A percentile compares a stretch with the other conserved stretches of the same genome.
Evolutionary conservation across 2,329 filamentous ascomycete genomes (phyloP).

Genomic region (Fusarium protoensiforme): DNA sequence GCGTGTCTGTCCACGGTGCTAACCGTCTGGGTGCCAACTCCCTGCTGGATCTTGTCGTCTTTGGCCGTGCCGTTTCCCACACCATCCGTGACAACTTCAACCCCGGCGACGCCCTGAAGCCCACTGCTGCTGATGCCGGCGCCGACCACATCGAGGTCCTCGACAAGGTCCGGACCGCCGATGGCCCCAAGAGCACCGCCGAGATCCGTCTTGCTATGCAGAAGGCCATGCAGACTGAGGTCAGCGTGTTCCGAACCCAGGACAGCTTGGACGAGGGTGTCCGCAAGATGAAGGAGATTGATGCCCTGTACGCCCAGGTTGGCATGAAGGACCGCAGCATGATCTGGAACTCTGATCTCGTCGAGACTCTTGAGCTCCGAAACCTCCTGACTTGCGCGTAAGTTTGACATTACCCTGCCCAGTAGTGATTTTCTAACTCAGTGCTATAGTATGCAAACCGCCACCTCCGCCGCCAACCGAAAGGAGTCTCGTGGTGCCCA

Average conservation of each 20-base stretch:
- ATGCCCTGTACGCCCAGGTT: constrained; percentile 81
- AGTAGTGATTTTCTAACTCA: constrained; percentile 21
- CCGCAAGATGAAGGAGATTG: constrained; percentile 85
- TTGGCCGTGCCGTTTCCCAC: constrained; percentile 96
- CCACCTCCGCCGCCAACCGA: constrained; percentile 87
- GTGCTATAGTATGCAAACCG: constrained; percentile 80
- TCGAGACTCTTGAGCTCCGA: constrained; percentile 94
- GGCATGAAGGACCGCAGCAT: constrained; percentile 98
- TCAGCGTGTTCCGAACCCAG: constrained; percentile 95
- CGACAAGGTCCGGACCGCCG: constrained; percentile 85
- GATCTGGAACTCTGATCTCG: constrained; percentile 99
- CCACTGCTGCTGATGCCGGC: constrained; percentile 85
- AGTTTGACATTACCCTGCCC: constrained; percentile 52
- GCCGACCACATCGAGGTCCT: constrained; percentile 87
- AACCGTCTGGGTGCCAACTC: constrained; percentile 99
- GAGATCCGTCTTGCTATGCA: constrained; percentile 95
- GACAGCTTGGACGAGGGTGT: constrained; percentile 95
- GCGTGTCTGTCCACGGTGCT: constrained; percentile 97
- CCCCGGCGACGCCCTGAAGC: constrained; percentile 82
- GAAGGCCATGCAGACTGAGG: constrained; percentile 97
- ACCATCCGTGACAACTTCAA: constrained; percentile 95
- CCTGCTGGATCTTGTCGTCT: constrained; percentile 95
- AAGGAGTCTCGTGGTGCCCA: constrained; percentile 98
- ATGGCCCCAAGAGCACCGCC: constrained; percentile 86
- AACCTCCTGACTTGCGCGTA: constrained; percentile 97